These are phyloP conservation scores for Scutellaria baicalensis DNA, from an alignment of 257 asterid species.

Conservation along the genomic window DNA sequence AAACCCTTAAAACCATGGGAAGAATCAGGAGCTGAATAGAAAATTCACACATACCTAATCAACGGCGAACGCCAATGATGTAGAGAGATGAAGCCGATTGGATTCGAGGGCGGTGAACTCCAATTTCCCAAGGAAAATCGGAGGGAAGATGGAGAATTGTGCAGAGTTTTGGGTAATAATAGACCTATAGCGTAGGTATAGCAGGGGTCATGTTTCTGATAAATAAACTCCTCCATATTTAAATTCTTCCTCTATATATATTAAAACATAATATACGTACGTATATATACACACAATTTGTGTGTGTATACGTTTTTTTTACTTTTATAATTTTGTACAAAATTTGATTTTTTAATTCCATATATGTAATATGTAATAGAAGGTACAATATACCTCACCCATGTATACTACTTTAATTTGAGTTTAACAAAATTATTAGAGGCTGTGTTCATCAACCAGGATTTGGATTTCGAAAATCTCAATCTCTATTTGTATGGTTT, in stretches of 20 bases:
- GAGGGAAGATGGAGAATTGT: conserved; percentile 19
- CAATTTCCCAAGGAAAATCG: background rate
- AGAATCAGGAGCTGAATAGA: background rate
- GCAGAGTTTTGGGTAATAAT: conserved; percentile 11
- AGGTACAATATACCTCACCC: too few species aligned
- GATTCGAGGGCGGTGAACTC: background rate
- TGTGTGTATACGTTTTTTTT: background rate
- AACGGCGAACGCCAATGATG: background rate
- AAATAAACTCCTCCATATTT: conserved; percentile 2
- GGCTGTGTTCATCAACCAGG: too few species aligned
- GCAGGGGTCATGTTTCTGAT: conserved; percentile 9
- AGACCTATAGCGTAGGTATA: conserved; percentile 20
- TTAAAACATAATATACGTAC: background rate
- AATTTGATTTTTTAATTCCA: too few species aligned
- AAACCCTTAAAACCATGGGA: background rate
- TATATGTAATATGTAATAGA: too few species aligned
- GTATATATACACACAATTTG: background rate
- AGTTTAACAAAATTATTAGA: too few species aligned
- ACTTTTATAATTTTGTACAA: too few species aligned
- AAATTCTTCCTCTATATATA: conserved; percentile 21
- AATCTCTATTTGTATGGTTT: too few species aligned
- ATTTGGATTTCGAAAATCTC: too few species aligned
- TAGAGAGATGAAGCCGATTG: background rate
- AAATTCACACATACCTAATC: background rate
- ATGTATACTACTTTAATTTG: too few species aligned